Conservation (phyloP, 1,284 basidiomycete species). For the Phlebopus sp. region DNA sequence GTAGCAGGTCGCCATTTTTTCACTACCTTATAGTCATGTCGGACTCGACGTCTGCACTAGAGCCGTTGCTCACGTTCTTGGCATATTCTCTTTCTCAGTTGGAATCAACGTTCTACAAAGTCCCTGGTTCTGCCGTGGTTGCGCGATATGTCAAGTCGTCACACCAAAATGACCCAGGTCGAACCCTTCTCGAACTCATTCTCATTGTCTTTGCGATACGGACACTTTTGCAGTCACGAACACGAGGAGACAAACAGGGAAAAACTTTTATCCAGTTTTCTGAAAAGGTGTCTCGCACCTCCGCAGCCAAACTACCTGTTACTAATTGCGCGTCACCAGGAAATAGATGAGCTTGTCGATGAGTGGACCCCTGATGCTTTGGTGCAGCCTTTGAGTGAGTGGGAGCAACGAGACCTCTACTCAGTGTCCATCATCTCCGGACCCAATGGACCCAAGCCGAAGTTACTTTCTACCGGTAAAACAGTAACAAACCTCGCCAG, state of each 20-base stretch:
- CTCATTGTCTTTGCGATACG: conserved; percentile 87
- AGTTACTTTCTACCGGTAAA: conserved; percentile 73
- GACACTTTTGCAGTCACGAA: conserved; percentile 87
- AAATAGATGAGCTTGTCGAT: conserved; percentile 94
- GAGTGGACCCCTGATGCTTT: conserved; percentile 94
- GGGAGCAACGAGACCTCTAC: conserved; percentile 69
- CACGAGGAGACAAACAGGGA: conserved; percentile 80
- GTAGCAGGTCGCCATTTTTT: background rate
- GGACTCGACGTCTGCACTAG: conserved; percentile 38
- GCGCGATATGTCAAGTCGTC: conserved; percentile 90
- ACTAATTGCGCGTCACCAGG: conserved; percentile 45
- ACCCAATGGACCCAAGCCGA: conserved; percentile 80
- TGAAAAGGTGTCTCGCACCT: conserved; percentile 65
- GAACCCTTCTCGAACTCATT: conserved; percentile 88
- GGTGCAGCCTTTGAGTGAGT: conserved; percentile 55
- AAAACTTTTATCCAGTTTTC: conserved; percentile 90
- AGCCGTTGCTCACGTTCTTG: conserved; percentile 61
- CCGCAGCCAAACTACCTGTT: background rate
- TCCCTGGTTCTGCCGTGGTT: conserved; percentile 89
- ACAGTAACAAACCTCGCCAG: conserved; percentile 86
- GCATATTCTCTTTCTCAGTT: conserved; percentile 51
- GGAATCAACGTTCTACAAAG: conserved; percentile 63
- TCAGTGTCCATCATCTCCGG: conserved; percentile 81
- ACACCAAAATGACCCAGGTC: conserved; percentile 87
- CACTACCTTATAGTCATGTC: conserved; percentile 16